Percentiles rank a stretch among this genome's conserved stretches.
These are phyloP conservation scores for Spathaspora gorwiae DNA, from an alignment of 805 yeast species.

Conservation along the genomic window DNA sequence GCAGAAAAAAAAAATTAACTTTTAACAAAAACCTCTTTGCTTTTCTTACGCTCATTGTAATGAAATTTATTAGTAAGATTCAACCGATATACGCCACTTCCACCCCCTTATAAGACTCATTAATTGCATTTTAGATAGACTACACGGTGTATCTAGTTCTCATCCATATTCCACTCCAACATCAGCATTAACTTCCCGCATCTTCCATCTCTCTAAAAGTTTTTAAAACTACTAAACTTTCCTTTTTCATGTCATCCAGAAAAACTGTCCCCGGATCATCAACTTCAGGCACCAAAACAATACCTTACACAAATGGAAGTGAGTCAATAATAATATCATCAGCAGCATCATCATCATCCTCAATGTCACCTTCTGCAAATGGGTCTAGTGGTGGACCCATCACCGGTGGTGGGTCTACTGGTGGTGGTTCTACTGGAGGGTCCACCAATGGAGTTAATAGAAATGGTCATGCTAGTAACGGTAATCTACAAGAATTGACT, in stretches of 20 bases:
- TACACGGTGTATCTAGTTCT: too few relatives aligned
- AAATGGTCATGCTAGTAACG: neutral
- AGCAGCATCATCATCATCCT: neutral
- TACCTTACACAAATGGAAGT: neutral
- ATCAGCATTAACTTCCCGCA: too few relatives aligned
- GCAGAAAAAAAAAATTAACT: too few relatives aligned
- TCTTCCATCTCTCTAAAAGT: too few relatives aligned
- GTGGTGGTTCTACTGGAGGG: neutral
- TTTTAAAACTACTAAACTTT: too few relatives aligned
- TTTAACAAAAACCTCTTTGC: too few relatives aligned
- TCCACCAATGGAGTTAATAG: neutral
- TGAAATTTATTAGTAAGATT: too few relatives aligned
- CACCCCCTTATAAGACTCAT: too few relatives aligned
- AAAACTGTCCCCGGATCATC: neutral
- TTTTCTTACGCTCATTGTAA: too few relatives aligned
- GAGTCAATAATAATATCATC: neutral
- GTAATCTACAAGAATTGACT: neutral
- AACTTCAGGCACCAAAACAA: neutral
- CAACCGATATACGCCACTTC: too few relatives aligned
- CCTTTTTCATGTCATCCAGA: neutral
- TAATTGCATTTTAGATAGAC: too few relatives aligned
- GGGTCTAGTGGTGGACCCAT: neutral
- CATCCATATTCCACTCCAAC: too few relatives aligned
- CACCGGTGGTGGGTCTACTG: neutral
- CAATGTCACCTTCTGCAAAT: neutral